phyloP scores from a whole-genome alignment of 192 early-diverging fungal species.

The Coemansia sp. region DNA sequence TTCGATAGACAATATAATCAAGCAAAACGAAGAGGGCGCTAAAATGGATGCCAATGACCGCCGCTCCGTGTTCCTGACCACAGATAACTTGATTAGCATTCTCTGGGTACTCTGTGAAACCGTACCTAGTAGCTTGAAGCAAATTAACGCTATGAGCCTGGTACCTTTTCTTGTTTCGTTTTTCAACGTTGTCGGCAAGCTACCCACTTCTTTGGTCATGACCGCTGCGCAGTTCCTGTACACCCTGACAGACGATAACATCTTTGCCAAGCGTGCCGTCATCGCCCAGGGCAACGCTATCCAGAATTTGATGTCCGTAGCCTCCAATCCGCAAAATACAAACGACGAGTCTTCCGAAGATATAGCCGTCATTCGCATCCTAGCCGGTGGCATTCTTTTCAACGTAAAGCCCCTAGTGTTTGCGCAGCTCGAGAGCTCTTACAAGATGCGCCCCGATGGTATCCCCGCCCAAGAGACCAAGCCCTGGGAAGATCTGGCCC shows the following conservation, averaged over 20 bases:
- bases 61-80: conserved; percentile 47
- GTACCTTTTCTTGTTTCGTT: conserved; percentile 68
- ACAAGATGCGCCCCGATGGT: conserved; percentile 10
- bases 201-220: conserved; percentile 38
- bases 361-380: conserved; percentile 59
- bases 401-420: conserved; percentile 45
- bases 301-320: conserved; percentile 49
- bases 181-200: conserved; percentile 47
- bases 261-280: conserved; percentile 56
- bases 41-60: conserved; percentile 36
- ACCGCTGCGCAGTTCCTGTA: conserved; percentile 71
- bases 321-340: conserved; percentile 21
- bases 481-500: conserved; percentile 41
- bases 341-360: conserved; percentile 39
- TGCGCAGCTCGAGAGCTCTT: conserved; percentile 12
- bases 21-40: conserved; percentile 27
- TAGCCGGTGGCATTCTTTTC: conserved; percentile 61
- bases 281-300: conserved; percentile 55
- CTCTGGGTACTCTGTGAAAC: conserved; percentile 59
- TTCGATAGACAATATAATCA: conserved; percentile 42
- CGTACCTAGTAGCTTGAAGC: conserved; percentile 61
- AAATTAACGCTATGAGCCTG: conserved; percentile 63
- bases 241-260: conserved; percentile 79
- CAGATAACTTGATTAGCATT: conserved; percentile 44
- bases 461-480: conserved; percentile 52